phyloP scores from a whole-genome alignment of 2,329 filamentous ascomycete genomes.

The Fusarium sp. region DNA sequence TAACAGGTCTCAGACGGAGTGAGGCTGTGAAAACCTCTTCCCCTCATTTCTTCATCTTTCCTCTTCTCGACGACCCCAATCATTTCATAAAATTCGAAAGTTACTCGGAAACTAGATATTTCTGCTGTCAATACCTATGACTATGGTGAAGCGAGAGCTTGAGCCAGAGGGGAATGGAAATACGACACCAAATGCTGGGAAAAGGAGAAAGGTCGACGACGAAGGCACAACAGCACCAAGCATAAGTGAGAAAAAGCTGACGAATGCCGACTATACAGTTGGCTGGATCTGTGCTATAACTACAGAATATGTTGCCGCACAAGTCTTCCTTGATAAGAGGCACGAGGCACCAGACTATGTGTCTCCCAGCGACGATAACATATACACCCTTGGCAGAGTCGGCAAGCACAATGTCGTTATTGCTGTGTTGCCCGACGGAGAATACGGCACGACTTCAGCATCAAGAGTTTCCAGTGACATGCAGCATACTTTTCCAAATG shows the following conservation, averaged over 20 bases:
- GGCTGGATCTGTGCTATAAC: slow-evolving; percentile 1
- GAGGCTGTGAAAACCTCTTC: not conserved
- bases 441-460: not conserved
- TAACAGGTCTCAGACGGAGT: not conserved
- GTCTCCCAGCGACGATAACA: slow-evolving; percentile 2
- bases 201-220: not conserved
- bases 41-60: not conserved
- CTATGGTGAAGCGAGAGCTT: not conserved
- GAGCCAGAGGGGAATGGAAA: not conserved
- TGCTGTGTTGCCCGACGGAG: not conserved
- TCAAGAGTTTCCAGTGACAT: not conserved
- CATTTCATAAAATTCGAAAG: no score
- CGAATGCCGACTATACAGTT: not conserved
- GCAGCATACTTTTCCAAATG: slow-evolving; percentile 1
- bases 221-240: not conserved
- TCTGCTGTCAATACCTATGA: not conserved
- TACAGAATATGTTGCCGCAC: not conserved
- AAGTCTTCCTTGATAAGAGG: not conserved
- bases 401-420: slow-evolving; percentile 8
- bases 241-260: not conserved
- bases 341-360: not conserved
- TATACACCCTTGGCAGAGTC: slow-evolving; percentile 1
- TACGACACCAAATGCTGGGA: not conserved
- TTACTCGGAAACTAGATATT: not conserved
- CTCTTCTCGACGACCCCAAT: no score